Evolutionary conservation across 1,284 basidiomycete species (phyloP).

Genomic region (Xanthoconium separans): DNA sequence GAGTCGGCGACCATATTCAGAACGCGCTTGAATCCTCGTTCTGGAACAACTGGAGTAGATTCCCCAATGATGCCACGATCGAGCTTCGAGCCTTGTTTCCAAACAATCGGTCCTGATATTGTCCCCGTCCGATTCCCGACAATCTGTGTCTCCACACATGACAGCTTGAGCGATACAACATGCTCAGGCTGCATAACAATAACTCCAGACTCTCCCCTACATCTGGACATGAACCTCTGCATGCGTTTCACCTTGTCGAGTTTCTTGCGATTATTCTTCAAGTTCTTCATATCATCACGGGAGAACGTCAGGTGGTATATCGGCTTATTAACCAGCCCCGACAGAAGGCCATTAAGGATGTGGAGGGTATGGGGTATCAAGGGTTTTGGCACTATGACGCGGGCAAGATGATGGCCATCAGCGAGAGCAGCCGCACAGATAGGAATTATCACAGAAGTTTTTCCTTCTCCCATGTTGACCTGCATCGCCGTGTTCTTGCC

Average conservation of each 20-base stretch:
- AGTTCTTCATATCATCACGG: neutral
- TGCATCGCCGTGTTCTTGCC: neutral
- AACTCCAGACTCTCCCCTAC: neutral
- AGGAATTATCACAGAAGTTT: conserved; percentile 2
- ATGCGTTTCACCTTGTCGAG: neutral
- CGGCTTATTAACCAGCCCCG: neutral
- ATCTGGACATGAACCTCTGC: neutral
- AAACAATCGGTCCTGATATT: neutral
- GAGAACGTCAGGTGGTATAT: neutral
- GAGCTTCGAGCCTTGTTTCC: neutral
- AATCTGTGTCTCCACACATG: neutral
- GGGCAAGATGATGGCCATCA: neutral
- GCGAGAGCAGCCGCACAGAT: neutral
- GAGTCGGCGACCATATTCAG: neutral
- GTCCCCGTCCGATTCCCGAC: no score
- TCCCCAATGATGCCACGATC: no score
- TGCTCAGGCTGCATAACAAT: neutral
- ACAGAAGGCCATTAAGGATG: neutral
- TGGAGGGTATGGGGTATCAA: neutral
- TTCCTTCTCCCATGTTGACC: neutral
- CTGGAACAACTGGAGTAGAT: no score
- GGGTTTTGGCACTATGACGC: neutral
- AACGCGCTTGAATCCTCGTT: neutral
- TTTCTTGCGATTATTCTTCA: no score
- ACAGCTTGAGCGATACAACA: neutral